Percentiles rank a stretch among this genome's conserved stretches.
phyloP scores from a whole-genome alignment of 1,284 basidiomycete genomes.

The Puccinia horiana region DNA sequence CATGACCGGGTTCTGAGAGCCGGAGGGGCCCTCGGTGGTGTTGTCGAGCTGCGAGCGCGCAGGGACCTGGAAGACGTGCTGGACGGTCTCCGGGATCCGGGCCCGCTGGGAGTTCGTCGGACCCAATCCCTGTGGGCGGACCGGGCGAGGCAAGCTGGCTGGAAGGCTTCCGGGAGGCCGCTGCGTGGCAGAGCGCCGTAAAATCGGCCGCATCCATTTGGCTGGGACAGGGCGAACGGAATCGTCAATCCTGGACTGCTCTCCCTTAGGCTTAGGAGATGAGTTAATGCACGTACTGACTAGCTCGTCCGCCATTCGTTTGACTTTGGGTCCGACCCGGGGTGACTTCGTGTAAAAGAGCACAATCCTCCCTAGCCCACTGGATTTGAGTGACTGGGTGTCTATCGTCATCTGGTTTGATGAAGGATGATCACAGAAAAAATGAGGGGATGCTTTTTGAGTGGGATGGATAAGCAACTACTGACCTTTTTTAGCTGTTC shows the following conservation, averaged over 20 bases:
- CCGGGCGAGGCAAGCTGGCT: background rate
- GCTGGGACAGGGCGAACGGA: background rate
- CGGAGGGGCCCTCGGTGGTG: background rate
- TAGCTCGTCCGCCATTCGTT: constrained; percentile 78
- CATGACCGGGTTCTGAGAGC: constrained; percentile 31
- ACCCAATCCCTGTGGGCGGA: background rate
- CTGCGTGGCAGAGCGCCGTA: constrained; percentile 83
- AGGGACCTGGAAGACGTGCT: constrained; percentile 33
- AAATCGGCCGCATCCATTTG: constrained; percentile 78
- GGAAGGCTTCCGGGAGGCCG: constrained; percentile 62
- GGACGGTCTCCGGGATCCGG: constrained; percentile 37
- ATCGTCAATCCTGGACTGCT: background rate
- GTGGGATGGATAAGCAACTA: background rate
- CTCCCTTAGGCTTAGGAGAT: background rate
- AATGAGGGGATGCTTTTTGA: background rate
- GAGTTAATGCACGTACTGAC: background rate
- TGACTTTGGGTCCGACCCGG: constrained; percentile 78
- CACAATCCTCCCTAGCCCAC: constrained; percentile 83
- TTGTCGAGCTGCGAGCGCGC: constrained; percentile 17
- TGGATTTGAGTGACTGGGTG: constrained; percentile 84
- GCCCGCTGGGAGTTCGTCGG: constrained; percentile 16
- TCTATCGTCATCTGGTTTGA: constrained; percentile 77
- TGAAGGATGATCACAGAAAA: background rate
- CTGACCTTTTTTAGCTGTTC: constrained; percentile 69
- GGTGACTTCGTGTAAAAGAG: constrained; percentile 94